Conservation (phyloP, 768 basidiomycete genomes). For the Strobilomyces dryophilus region DNA sequence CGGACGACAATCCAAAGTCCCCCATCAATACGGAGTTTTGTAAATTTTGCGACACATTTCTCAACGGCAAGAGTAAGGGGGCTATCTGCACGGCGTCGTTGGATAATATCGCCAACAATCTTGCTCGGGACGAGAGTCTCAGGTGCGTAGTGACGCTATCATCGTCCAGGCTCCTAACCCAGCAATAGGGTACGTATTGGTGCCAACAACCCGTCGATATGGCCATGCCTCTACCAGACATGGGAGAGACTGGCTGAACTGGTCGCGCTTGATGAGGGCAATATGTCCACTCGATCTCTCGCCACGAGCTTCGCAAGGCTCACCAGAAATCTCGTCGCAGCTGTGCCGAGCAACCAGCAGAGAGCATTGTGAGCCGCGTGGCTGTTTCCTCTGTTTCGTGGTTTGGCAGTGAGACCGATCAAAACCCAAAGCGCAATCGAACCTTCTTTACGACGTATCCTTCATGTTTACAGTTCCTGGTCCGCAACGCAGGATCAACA, state of each 20-base stretch:
- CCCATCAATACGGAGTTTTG: slow-evolving; percentile 33
- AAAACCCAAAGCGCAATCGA: slow-evolving; percentile 57
- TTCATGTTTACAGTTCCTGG: slow-evolving; percentile 78
- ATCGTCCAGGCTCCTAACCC: background rate
- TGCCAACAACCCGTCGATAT: slow-evolving; percentile 41
- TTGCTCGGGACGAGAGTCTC: slow-evolving; percentile 42
- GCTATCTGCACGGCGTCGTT: slow-evolving; percentile 32
- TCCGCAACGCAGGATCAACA: slow-evolving; percentile 56
- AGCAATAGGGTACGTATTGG: slow-evolving; percentile 34
- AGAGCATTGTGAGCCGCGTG: slow-evolving; percentile 60
- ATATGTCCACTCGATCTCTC: slow-evolving; percentile 36
- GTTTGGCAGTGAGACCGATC: slow-evolving; percentile 1
- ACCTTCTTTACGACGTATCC: slow-evolving; percentile 57
- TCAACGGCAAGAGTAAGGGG: slow-evolving; percentile 27
- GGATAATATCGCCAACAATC: slow-evolving; percentile 46
- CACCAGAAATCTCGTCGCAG: slow-evolving; percentile 82
- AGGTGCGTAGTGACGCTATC: slow-evolving; percentile 24
- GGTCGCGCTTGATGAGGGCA: slow-evolving; percentile 34
- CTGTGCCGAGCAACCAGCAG: slow-evolving; percentile 65
- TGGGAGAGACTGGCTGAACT: slow-evolving; percentile 42
- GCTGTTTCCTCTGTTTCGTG: background rate
- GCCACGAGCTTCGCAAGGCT: slow-evolving; percentile 63
- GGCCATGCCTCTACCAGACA: slow-evolving; percentile 49
- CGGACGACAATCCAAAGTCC: background rate
- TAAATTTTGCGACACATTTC: slow-evolving; percentile 39